Percentiles rank a stretch among this genome's conserved stretches.
Evolutionary conservation across 2,329 filamentous ascomycete species (phyloP).

Genomic region (Clathrospora elynae): DNA sequence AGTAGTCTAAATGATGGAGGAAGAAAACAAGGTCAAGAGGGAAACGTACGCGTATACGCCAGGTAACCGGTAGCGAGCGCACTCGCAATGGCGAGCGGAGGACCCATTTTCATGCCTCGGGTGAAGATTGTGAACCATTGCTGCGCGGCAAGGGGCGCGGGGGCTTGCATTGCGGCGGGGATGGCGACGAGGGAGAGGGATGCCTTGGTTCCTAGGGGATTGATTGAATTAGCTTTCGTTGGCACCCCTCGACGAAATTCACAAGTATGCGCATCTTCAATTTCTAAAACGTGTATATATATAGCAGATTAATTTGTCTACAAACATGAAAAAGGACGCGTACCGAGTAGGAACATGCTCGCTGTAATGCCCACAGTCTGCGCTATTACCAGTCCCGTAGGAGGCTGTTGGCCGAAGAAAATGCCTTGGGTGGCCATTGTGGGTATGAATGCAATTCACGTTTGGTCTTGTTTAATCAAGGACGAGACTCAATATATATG

Average conservation of each 20-base stretch:
- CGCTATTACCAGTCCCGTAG: slow-evolving; percentile 51
- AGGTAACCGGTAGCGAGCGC: slow-evolving; percentile 54
- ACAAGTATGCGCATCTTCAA: too few relatives aligned
- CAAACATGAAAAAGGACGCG: slow-evolving; percentile 5
- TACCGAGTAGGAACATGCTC: slow-evolving; percentile 55
- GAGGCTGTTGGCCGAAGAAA: slow-evolving; percentile 31
- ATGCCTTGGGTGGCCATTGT: slow-evolving; percentile 26
- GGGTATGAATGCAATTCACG: not conserved
- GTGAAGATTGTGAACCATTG: slow-evolving; percentile 59
- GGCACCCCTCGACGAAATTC: not conserved
- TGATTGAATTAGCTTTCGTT: not conserved
- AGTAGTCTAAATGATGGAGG: not conserved
- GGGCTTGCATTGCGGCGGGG: slow-evolving; percentile 61
- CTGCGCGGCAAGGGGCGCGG: slow-evolving; percentile 59
- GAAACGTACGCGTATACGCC: slow-evolving; percentile 49
- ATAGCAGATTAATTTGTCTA: not conserved
- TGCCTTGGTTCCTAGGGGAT: slow-evolving; percentile 5
- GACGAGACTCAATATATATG: not conserved
- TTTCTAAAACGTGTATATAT: too few relatives aligned
- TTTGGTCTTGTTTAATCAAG: not conserved
- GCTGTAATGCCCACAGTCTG: slow-evolving; percentile 59
- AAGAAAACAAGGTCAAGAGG: not conserved
- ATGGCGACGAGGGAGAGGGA: slow-evolving; percentile 52
- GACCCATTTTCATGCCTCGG: slow-evolving; percentile 49
- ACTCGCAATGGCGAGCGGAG: slow-evolving; percentile 49